Evolutionary conservation across 1,139 yeast genomes (phyloP).

Genomic region (Torulaspora pretoriensis): DNA sequence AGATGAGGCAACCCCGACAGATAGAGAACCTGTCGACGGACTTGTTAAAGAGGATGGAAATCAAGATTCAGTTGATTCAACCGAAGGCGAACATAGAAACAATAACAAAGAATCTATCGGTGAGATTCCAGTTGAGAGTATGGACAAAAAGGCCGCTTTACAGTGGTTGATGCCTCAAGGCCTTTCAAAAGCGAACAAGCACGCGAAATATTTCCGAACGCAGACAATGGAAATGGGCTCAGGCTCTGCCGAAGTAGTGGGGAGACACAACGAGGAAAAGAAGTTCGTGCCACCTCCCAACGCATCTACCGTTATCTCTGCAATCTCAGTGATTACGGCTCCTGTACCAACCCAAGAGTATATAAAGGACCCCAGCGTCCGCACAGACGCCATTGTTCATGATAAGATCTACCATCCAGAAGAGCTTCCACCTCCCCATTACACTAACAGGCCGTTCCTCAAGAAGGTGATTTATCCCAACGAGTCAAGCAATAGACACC

Average conservation of each 20-base stretch:
- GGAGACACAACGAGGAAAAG: constrained; percentile 16
- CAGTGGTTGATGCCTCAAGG: constrained; percentile 30
- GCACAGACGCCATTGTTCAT: constrained; percentile 67
- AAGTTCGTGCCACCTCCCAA: constrained; percentile 47
- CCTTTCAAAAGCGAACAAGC: constrained; percentile 25
- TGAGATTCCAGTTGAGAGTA: constrained; percentile 38
- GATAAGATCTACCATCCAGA: constrained; percentile 68
- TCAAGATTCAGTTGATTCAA: neutral
- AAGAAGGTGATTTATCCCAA: constrained; percentile 31
- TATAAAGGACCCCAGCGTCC: constrained; percentile 52
- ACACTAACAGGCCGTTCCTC: constrained; percentile 25
- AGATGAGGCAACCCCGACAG: constrained; percentile 1
- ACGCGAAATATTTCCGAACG: constrained; percentile 34
- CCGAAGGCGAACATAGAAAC: neutral
- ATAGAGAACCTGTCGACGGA: neutral
- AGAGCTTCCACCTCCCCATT: constrained; percentile 57
- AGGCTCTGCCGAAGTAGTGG: constrained; percentile 15
- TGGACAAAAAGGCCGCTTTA: constrained; percentile 27
- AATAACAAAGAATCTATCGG: constrained; percentile 21
- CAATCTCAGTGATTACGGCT: constrained; percentile 61
- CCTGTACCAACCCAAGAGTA: constrained; percentile 76
- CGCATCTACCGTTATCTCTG: constrained; percentile 54
- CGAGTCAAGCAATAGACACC: constrained; percentile 44
- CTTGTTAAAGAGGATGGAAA: neutral
- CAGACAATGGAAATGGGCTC: constrained; percentile 27